Percentiles rank a stretch among this genome's conserved stretches.
Evolutionary conservation across 2,329 filamentous ascomycete genomes (phyloP).

Genomic region (Fusarium haematococcum): DNA sequence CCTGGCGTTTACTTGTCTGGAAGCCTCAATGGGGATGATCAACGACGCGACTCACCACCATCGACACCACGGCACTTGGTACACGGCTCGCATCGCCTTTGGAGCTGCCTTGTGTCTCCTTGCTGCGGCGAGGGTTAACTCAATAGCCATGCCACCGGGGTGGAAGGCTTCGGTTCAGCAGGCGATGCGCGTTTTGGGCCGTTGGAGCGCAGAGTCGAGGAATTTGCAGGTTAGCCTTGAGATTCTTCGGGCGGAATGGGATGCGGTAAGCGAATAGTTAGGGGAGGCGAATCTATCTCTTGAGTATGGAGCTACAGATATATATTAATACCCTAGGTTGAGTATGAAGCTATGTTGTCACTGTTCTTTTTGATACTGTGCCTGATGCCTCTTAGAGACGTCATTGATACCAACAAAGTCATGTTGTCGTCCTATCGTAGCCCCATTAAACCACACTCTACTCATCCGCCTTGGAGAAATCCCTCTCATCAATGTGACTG

Average conservation of each 20-base stretch:
- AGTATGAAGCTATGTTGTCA: background rate
- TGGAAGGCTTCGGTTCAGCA: background rate
- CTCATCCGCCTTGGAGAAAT: background rate
- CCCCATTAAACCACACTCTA: background rate
- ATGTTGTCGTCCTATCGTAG: background rate
- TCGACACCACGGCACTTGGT: constrained; percentile 3
- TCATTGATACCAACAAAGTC: background rate
- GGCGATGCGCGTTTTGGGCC: background rate
- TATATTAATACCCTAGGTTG: too few species aligned
- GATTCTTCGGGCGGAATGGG: background rate
- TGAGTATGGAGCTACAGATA: too few species aligned
- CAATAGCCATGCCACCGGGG: background rate
- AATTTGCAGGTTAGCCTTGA: background rate
- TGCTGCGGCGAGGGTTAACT: background rate
- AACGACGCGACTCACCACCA: constrained; percentile 1
- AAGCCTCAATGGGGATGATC: background rate
- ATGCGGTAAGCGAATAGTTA: background rate
- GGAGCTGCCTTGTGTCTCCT: background rate
- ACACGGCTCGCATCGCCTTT: background rate
- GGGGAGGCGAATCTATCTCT: background rate
- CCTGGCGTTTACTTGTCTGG: background rate
- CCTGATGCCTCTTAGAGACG: background rate
- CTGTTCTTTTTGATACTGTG: background rate
- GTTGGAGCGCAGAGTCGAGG: background rate
- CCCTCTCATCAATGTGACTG: background rate